Evolutionary conservation across 495 filamentous ascomycete species (phyloP).

Genomic region (Penicillium egyptiacum): DNA sequence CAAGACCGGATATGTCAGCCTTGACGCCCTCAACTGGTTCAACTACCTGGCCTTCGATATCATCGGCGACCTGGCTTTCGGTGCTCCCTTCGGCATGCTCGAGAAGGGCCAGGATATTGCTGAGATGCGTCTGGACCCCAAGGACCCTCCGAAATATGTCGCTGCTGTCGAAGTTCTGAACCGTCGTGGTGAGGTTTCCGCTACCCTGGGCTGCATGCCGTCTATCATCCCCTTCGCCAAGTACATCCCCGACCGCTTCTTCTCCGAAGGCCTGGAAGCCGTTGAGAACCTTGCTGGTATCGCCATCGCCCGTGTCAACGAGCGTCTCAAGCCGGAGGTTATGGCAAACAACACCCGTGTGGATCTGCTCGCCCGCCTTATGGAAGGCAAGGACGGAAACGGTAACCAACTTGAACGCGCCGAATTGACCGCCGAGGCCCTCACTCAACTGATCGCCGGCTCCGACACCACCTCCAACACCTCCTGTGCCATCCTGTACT

Average conservation of each 20-base stretch:
- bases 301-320: constrained; percentile 76
- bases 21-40: constrained; percentile 89
- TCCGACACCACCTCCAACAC: constrained; percentile 91
- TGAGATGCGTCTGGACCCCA: constrained; percentile 54
- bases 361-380: constrained; percentile 78
- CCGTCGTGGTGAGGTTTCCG: constrained; percentile 55
- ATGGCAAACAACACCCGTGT: constrained; percentile 59
- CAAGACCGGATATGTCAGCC: constrained; percentile 52
- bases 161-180: constrained; percentile 56
- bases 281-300: constrained; percentile 57
- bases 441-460: constrained; percentile 89
- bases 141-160: constrained; percentile 46
- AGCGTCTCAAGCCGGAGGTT: constrained; percentile 65
- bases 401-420: constrained; percentile 70
- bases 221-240: constrained; percentile 50
- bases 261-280: constrained; percentile 49
- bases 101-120: constrained; percentile 57
- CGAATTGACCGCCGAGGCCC: constrained; percentile 83
- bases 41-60: constrained; percentile 94
- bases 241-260: constrained; percentile 55
- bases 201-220: constrained; percentile 49
- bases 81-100: constrained; percentile 56
- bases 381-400: constrained; percentile 82
- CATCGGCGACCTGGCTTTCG: constrained; percentile 66
- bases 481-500: constrained; percentile 80